A percentile compares a stretch with the other conserved stretches of the same genome.
Evolutionary conservation across 164 flowering plant genomes (phyloP).

Genomic region (Echeveria elegans): DNA sequence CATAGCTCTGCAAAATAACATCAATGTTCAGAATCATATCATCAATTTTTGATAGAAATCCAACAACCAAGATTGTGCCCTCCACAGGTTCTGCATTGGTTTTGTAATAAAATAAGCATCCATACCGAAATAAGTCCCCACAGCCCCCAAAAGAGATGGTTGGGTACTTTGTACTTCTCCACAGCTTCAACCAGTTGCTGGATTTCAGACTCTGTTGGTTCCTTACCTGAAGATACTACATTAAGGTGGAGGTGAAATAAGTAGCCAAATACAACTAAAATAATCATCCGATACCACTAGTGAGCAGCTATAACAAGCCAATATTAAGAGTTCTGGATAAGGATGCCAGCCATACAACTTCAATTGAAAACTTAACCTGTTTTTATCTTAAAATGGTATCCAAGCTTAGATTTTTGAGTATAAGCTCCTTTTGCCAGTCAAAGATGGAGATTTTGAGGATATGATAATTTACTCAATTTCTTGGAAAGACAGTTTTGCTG

Average conservation of each 20-base stretch:
- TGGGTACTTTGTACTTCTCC: constrained; percentile 66
- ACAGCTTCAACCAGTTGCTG: constrained; percentile 35
- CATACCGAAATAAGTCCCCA: constrained; percentile 90
- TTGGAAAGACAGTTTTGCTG: not conserved
- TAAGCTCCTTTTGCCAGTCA: not conserved
- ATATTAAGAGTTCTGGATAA: not conserved
- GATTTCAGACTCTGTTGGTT: constrained; percentile 35
- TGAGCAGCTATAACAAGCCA: not conserved
- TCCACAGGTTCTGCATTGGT: not conserved
- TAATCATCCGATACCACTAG: not conserved
- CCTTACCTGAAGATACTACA: constrained; percentile 21
- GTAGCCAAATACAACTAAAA: not conserved
- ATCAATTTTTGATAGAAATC: not conserved
- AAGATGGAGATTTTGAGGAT: not conserved
- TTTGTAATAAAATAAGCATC: not conserved
- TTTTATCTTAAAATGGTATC: not conserved
- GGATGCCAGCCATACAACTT: not conserved
- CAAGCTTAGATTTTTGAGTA: not conserved
- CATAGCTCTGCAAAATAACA: constrained; percentile 35
- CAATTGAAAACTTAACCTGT: not conserved
- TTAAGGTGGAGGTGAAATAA: not conserved
- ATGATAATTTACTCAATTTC: not conserved
- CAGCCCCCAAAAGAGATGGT: constrained; percentile 74
- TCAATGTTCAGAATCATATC: not conserved
- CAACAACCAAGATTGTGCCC: not conserved